A percentile compares a stretch with the other conserved stretches of the same genome.
These are phyloP conservation scores for Triadica sebifera DNA, from an alignment of 345 rosid genomes.

Conservation along the genomic window DNA sequence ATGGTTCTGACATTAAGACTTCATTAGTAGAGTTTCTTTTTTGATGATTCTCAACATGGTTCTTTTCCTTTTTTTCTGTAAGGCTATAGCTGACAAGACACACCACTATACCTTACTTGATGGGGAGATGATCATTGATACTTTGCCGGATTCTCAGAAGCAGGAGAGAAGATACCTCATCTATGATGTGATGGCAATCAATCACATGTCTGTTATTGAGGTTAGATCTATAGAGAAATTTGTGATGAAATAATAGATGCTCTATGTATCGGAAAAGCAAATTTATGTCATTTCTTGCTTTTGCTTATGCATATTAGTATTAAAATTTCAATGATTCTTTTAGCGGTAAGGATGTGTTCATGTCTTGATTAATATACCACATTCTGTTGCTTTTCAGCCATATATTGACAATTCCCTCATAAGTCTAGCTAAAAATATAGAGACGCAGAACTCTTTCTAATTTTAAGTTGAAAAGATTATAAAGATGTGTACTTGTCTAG, in stretches of 20 bases:
- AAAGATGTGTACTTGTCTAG: background rate
- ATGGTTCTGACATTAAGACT: conserved; percentile 6
- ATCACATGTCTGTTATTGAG: conserved; percentile 69
- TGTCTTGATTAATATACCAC: no score
- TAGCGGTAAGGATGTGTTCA: background rate
- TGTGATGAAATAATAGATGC: background rate
- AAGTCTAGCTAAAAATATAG: no score
- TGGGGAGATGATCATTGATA: conserved; percentile 98
- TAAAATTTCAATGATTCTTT: background rate
- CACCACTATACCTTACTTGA: conserved; percentile 92
- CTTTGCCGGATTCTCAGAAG: conserved; percentile 83
- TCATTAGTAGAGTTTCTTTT: background rate
- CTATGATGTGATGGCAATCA: conserved; percentile 90
- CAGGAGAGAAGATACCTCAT: conserved; percentile 98
- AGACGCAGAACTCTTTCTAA: background rate
- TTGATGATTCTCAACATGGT: conserved; percentile 17
- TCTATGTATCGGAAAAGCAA: background rate
- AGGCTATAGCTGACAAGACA: conserved; percentile 73
- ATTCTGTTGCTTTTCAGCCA: background rate
- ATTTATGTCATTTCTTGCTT: background rate
- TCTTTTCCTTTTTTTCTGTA: conserved; percentile 23
- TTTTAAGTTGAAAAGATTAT: background rate
- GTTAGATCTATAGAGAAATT: conserved; percentile 36
- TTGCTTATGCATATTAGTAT: background rate
- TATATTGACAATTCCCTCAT: background rate